These are phyloP conservation scores for Talaromyces amestolkiae DNA, from an alignment of 2,329 filamentous ascomycete species.

Conservation along the genomic window DNA sequence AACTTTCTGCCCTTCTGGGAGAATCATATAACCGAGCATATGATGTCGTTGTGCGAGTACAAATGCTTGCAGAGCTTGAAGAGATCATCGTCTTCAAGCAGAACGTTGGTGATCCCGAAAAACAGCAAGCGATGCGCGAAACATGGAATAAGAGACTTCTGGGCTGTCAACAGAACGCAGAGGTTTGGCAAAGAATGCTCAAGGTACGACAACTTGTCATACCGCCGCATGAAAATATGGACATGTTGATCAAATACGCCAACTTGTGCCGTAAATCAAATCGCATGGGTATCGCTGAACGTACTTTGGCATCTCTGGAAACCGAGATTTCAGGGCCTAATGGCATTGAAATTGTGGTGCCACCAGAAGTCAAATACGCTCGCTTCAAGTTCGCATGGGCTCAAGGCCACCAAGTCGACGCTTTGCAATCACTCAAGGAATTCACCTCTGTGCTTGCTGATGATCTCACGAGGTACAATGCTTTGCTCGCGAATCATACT, in stretches of 20 bases:
- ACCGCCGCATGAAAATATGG: slow-evolving; percentile 85
- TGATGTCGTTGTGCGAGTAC: slow-evolving; percentile 93
- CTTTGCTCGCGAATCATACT: slow-evolving; percentile 36
- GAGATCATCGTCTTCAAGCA: slow-evolving; percentile 99
- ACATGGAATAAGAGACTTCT: slow-evolving; percentile 96
- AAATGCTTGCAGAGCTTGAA: slow-evolving; percentile 98
- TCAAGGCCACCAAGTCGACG: slow-evolving; percentile 64
- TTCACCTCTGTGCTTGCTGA: slow-evolving; percentile 61
- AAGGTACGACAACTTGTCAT: slow-evolving; percentile 92
- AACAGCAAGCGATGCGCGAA: slow-evolving; percentile 83
- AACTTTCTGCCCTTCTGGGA: slow-evolving; percentile 92
- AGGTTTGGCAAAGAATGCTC: slow-evolving; percentile 98
- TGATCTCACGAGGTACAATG: slow-evolving; percentile 53
- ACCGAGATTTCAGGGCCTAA: slow-evolving; percentile 58
- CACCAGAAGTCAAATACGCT: slow-evolving; percentile 88
- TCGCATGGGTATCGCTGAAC: slow-evolving; percentile 90
- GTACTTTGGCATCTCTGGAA: slow-evolving; percentile 88
- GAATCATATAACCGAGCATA: slow-evolving; percentile 98
- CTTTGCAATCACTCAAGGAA: slow-evolving; percentile 59
- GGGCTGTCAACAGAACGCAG: slow-evolving; percentile 93
- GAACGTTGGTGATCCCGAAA: slow-evolving; percentile 71
- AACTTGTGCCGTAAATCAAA: slow-evolving; percentile 97
- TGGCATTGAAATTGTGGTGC: slow-evolving; percentile 40
- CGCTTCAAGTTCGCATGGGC: slow-evolving; percentile 97
- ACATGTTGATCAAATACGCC: slow-evolving; percentile 99